These are phyloP conservation scores for Cyberlindnera saturnus DNA, from an alignment of 805 yeast species.

Conservation along the genomic window DNA sequence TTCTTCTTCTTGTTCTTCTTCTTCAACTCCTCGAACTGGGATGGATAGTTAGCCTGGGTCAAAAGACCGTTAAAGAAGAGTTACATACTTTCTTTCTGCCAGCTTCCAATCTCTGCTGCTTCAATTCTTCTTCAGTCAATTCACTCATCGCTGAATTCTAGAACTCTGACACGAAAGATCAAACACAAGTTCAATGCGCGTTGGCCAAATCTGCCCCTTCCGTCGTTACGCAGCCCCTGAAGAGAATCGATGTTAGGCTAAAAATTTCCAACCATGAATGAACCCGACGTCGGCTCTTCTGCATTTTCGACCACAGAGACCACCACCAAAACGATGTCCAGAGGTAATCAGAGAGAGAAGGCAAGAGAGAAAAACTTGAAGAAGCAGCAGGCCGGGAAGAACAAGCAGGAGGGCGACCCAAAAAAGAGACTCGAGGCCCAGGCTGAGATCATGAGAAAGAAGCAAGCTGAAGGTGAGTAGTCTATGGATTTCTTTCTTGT, in stretches of 20 bases:
- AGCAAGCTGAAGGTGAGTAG: conserved; percentile 74
- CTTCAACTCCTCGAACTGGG: conserved; percentile 58
- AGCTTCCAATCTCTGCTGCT: conserved; percentile 62
- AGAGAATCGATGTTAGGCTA: too few species aligned
- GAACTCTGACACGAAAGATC: too few species aligned
- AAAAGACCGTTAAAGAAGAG: background rate
- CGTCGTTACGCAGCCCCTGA: too few species aligned
- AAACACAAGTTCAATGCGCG: too few species aligned
- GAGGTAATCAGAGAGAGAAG: conserved; percentile 95
- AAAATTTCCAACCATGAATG: too few species aligned
- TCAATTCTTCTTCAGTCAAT: conserved; percentile 29
- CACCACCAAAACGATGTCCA: conserved; percentile 51
- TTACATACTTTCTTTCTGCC: conserved; percentile 57
- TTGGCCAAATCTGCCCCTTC: background rate
- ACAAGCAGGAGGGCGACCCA: conserved; percentile 78
- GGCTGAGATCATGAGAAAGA: conserved; percentile 84
- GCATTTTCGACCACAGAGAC: background rate
- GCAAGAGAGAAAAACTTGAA: conserved; percentile 86
- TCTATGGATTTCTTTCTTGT: background rate
- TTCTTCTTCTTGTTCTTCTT: conserved; percentile 46
- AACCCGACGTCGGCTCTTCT: too few species aligned
- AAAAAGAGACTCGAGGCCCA: conserved; percentile 79
- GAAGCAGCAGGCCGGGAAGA: conserved; percentile 62
- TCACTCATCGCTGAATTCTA: conserved; percentile 9
- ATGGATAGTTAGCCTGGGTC: background rate